phyloP scores from a whole-genome alignment of 345 rosid species.

The Salix brachista region DNA sequence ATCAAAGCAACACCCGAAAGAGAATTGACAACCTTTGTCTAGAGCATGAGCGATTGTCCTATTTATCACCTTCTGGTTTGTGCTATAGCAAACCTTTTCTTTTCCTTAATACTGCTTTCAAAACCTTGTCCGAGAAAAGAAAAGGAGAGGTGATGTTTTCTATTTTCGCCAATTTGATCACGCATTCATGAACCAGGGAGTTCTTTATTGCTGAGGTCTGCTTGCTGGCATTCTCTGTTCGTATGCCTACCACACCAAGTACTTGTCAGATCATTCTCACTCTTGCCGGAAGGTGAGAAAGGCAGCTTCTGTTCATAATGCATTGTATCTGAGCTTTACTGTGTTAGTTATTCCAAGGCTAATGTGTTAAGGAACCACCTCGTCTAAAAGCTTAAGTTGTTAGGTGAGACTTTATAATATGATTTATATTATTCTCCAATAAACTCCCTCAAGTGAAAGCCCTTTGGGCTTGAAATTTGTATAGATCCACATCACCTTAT shows the following conservation, averaged over 20 bases:
- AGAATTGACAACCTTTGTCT: not conserved
- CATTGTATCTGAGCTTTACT: constrained; percentile 71
- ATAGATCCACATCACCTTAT: too few species aligned
- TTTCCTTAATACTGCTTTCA: not conserved
- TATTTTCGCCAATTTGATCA: not conserved
- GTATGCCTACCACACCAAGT: constrained; percentile 83
- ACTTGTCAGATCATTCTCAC: constrained; percentile 25
- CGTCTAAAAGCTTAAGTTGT: too few species aligned
- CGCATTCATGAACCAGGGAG: constrained; percentile 46
- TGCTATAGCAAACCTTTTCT: not conserved
- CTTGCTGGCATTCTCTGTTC: constrained; percentile 78
- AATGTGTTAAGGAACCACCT: not conserved
- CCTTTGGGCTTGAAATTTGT: too few species aligned
- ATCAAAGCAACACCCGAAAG: too few species aligned
- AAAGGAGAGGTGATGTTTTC: not conserved
- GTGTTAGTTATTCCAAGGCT: constrained; percentile 61
- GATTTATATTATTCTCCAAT: too few species aligned
- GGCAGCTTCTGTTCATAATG: not conserved
- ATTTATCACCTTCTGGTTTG: constrained; percentile 76
- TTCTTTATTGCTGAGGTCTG: constrained; percentile 77
- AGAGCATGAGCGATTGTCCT: constrained; percentile 74
- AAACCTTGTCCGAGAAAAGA: not conserved
- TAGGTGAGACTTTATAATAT: too few species aligned
- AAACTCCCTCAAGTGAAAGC: too few species aligned
- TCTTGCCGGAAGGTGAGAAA: constrained; percentile 65